Base-by-base conservation (phyloP, 2,329 filamentous ascomycete species). In the Exophiala viscosa region DNA sequence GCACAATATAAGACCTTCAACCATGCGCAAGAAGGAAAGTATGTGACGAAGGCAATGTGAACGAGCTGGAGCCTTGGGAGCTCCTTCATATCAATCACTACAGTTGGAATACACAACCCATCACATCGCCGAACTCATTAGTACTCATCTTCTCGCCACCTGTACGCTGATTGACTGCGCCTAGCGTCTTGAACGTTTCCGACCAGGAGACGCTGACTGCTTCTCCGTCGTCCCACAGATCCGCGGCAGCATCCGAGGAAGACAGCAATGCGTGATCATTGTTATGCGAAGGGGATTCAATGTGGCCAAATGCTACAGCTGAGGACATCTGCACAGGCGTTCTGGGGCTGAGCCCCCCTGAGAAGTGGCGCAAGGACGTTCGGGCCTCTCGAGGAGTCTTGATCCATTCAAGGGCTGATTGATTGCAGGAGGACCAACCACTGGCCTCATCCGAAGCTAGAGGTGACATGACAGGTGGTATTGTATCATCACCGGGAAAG, bases 121-220 rank as follows among this genome's bases (percentile, higher is more conserved):
- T 48, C 11, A 48, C 45, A 31, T 48, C 45, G 14, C 45, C 45
- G 28, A 40, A 48, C 15, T 48, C 45, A 32, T 48, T 48, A 8
- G 18, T 34, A 14, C 34, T 48, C 45, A 48, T 48, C 14, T 48
- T 48, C 45, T 40, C 34, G 8, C 45, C 36, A 11, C n/a, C 32
- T 36, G 33, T 20, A n/a, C 35, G 15, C n/a, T 15, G 14, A 17
- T 48, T 48, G 9, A 48, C 45, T 10, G 45, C 45, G 18, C 34
- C 45, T 13, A 48, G 34, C 20, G 45, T 20, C 36, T 41, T 39
- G 45, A 48, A 48, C 11, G 45, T 31, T 17, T 48, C 45, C 5
- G 45, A 48, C 45, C 45, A 48, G 3, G 45, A 40, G 4, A 41
- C 34, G 13, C 34, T 20, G 17, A 33, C 35, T 5, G 13, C 36